phyloP scores from a whole-genome alignment of 495 filamentous ascomycete genomes.

The Daldinia bambusicola region DNA sequence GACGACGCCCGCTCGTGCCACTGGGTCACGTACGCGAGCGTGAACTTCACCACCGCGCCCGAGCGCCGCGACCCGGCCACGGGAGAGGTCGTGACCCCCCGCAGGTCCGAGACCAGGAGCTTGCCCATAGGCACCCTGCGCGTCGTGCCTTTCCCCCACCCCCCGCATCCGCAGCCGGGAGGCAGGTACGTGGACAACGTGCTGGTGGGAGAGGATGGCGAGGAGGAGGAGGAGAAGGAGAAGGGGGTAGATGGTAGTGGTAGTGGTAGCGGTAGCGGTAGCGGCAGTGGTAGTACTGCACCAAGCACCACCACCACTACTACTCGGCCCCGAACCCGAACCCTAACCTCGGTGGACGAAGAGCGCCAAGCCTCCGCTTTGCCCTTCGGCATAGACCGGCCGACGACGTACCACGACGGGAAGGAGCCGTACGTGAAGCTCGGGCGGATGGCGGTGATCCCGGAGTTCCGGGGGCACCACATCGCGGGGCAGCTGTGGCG shows the following conservation, averaged over 20 bases:
- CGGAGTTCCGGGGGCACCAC: conserved; percentile 69
- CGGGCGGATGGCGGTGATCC: conserved; percentile 75
- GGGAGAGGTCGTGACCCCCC: conserved; percentile 43
- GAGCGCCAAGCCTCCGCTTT: conserved; percentile 29
- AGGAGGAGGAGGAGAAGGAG: conserved; percentile 19
- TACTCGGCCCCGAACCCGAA: conserved; percentile 7
- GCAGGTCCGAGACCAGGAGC: conserved; percentile 50
- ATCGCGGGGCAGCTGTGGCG: conserved; percentile 71
- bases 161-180: conserved; percentile 63
- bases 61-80: conserved; percentile 49
- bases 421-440: conserved; percentile 81
- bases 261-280: too few species aligned
- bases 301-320: not conserved
- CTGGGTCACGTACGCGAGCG: conserved; percentile 77
- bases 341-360: conserved; percentile 22
- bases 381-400: conserved; percentile 52
- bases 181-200: conserved; percentile 53
- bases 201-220: conserved; percentile 26
- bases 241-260: not conserved
- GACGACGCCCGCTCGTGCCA: conserved; percentile 84
- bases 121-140: conserved; percentile 78
- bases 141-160: conserved; percentile 79
- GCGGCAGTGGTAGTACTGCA: too few species aligned
- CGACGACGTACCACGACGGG: conserved; percentile 62
- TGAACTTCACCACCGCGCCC: conserved; percentile 51